These are phyloP conservation scores for Phytopythium sindhum DNA, from an alignment of 352 stramenopile genomes.

Conservation along the genomic window DNA sequence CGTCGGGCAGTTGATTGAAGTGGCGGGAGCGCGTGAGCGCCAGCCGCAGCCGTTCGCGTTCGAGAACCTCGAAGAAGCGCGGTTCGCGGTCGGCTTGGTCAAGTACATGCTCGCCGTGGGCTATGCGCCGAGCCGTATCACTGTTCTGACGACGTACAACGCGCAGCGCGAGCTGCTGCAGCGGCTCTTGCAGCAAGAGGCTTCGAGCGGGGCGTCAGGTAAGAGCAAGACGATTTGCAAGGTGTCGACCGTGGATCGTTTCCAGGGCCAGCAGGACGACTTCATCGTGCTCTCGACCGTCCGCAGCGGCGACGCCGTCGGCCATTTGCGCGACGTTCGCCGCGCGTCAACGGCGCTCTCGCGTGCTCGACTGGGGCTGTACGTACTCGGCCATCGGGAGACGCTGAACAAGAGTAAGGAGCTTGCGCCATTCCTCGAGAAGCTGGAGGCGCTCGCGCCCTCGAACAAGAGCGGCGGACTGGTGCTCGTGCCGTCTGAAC, in stretches of 20 bases:
- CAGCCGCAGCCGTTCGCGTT: conserved; percentile 83
- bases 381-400: conserved; percentile 84
- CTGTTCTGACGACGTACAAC: conserved; percentile 95
- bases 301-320: conserved; percentile 78
- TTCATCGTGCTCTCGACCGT: conserved; percentile 95
- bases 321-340: conserved; percentile 91
- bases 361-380: conserved; percentile 90
- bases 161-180: conserved; percentile 92
- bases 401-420: conserved; percentile 77
- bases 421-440: conserved; percentile 50
- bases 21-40: conserved; percentile 54
- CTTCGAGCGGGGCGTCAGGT: background rate
- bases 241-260: conserved; percentile 94
- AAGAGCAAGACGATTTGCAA: conserved; percentile 8
- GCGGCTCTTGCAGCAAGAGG: conserved; percentile 67
- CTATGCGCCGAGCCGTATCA: conserved; percentile 89
- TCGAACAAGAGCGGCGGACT: conserved; percentile 14
- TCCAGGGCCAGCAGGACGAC: conserved; percentile 95
- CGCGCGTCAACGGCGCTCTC: conserved; percentile 92
- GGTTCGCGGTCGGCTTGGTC: conserved; percentile 92
- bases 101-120: conserved; percentile 92
- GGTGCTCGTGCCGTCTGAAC: conserved; percentile 31
- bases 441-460: conserved; percentile 23
- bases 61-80: conserved; percentile 95
- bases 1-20: conserved; percentile 91